Percentiles rank a stretch among this genome's conserved stretches.
Conservation (phyloP, 2,329 filamentous ascomycete genomes). For the Lasiodiplodia gonubiensis region DNA sequence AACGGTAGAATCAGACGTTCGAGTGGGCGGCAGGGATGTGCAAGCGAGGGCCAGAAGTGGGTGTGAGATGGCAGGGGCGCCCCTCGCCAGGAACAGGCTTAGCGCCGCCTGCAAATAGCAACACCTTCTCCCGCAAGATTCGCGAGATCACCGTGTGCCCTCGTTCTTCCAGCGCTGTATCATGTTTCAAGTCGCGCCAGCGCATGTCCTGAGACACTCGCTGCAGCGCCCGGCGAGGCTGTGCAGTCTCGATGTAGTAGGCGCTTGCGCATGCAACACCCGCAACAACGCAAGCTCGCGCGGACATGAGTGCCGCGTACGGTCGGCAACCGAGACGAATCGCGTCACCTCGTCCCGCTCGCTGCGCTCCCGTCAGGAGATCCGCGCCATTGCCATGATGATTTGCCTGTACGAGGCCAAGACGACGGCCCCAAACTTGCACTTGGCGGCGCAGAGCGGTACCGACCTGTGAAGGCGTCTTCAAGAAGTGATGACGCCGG, state of each 20-base stretch:
- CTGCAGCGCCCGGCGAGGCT: background rate
- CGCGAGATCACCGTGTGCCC: conserved; percentile 7
- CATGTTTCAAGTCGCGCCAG: conserved; percentile 13
- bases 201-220: background rate
- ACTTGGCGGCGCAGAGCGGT: background rate
- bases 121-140: conserved; percentile 4
- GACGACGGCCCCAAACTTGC: background rate
- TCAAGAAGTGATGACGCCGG: background rate
- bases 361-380: background rate
- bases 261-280: background rate
- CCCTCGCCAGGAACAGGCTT: conserved; percentile 14
- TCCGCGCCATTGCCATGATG: background rate
- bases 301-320: background rate
- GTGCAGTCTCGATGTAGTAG: background rate
- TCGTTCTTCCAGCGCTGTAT: background rate
- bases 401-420: conserved; percentile 16
- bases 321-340: background rate
- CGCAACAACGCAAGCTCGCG: conserved; percentile 2
- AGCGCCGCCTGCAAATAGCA: conserved; percentile 16
- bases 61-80: background rate
- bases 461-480: background rate
- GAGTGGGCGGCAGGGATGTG: background rate
- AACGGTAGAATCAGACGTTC: background rate
- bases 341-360: conserved; percentile 5
- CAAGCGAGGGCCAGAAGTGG: background rate